phyloP scores from a whole-genome alignment of 805 yeast genomes.

The Zygotorulaspora chibaensis region DNA sequence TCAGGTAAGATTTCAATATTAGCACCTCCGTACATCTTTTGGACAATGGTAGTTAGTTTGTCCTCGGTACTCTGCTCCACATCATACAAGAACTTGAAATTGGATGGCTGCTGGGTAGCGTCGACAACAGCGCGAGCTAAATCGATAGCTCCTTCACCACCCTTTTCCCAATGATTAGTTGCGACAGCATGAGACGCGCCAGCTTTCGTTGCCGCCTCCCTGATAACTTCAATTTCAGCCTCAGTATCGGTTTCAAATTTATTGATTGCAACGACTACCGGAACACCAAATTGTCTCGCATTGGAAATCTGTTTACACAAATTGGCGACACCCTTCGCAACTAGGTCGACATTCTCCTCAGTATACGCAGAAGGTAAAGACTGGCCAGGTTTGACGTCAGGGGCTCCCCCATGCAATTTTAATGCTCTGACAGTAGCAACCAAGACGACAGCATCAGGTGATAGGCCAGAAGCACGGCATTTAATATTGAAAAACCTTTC shows the following conservation, averaged over 20 bases:
- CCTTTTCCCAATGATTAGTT: conserved; percentile 92
- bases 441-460: conserved; percentile 86
- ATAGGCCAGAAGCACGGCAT: conserved; percentile 84
- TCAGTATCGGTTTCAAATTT: conserved; percentile 77
- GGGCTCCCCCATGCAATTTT: conserved; percentile 95
- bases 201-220: conserved; percentile 76
- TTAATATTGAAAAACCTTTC: conserved; percentile 95
- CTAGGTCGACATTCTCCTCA: conserved; percentile 73
- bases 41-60: conserved; percentile 74
- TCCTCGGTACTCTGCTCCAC: conserved; percentile 69
- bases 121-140: conserved; percentile 80
- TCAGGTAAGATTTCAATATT: conserved; percentile 75
- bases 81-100: conserved; percentile 64
- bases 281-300: conserved; percentile 78
- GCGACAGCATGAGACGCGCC: conserved; percentile 91
- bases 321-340: conserved; percentile 78
- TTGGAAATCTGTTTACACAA: conserved; percentile 86
- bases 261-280: conserved; percentile 94
- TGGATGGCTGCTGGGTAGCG: conserved; percentile 51
- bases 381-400: conserved; percentile 92
- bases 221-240: conserved; percentile 75
- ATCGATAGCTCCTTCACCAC: conserved; percentile 84
- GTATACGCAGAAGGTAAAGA: conserved; percentile 77
- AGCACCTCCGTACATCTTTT: conserved; percentile 89
- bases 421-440: conserved; percentile 97